Evolutionary conservation across 306 rosid species (phyloP), one percentile per base, ranked within the genome.

Genomic region (Dicorynia guianensis): DNA sequence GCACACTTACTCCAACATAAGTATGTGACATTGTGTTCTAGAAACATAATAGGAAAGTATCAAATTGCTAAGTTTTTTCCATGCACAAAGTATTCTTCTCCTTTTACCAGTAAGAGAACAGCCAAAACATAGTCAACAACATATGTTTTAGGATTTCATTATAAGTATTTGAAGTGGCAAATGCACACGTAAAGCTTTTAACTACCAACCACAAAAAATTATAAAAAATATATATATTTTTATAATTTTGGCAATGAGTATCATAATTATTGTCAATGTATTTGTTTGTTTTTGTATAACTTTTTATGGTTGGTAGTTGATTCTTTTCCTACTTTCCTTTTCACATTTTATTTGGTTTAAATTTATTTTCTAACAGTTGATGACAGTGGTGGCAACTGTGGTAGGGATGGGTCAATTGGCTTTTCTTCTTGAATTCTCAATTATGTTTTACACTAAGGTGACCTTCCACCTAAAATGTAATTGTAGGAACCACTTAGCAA

Each of bases 401-500:
- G 71, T 81, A 9, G 66, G 79, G 66, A 75, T 76, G 63, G 55
- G 71, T 79, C 67, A 56, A 76, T 69, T 64, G 67, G 75, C 81
- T 63, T 75, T 72, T 60, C 71, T 46, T 57, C 73, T 57, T 81
- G 87, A 82, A 63, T 63, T 83, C 73, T 67, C 75, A 56, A 81
- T 82, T 75, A 80, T 83, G 78, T 61, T 74, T 52, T 33, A 19
- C 61, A 19, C 36, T 43, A 10, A 53, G 64, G 48, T 63, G 80
- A 79, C 79, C 81, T 71, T 81, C 87, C 91, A 80, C 81, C 83
- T 65, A 73, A 47, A 64, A 69, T 52, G 60, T 33, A 68, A 71
- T 79, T 66, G 86, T 62, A 38, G 3, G 50, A 71, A 74, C 74
- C 79, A 81, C n/a, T n/a, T n/a, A n/a, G n/a, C n/a, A n/a, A n/a